Base-by-base conservation (phyloP, 192 early-diverging fungal species). In the Funneliformis mosseae region DNA sequence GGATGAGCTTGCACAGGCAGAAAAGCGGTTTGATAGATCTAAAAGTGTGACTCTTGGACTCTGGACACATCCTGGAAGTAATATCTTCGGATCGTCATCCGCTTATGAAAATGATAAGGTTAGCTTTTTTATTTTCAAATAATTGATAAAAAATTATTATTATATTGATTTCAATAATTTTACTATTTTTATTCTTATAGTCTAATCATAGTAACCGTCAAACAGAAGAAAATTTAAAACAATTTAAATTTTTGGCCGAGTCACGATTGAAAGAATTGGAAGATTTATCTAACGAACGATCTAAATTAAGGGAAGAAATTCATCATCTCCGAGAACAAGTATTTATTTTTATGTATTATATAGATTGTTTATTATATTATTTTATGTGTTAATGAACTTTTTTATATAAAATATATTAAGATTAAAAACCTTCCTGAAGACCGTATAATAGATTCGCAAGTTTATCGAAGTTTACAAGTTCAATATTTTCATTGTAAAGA, bases 381-480 rank as follows among this genome's bases (percentile, higher is more conserved):
- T 39, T 69, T 33, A 5, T 42, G 18, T 2, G 11, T 72, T 72
- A 46, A 27, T 48, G 46, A 46, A 21, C 39, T 10, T 27, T 25
- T 46, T 27, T 25, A 8, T 4, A 16, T 9, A 27, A 46, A 45
- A 72, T 72, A 8, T 38, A 72, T 38, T 38, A 43, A 72, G 70
- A 10, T 72, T 18, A 72, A 72, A 72, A 38, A 72, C 43, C n/a
- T 72, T 72, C 70, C 70, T 27, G 70, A 72, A 46, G 41, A 43
- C 18, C 70, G 70, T 46, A 46, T 72, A n/a, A 72, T 21, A 72
- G 70, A 72, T 28, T 72, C 70, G 8, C 18, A 43, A 28, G n/a
- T 21, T 12, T 72, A 72, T 11, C 41, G 25, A 72, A 46, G 11
- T 72, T 46, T 72, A 25, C 70, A 72, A 72, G n/a, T 72, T 18